Conservation (phyloP, 768 basidiomycete genomes). For the Lentinus brumalis region DNA sequence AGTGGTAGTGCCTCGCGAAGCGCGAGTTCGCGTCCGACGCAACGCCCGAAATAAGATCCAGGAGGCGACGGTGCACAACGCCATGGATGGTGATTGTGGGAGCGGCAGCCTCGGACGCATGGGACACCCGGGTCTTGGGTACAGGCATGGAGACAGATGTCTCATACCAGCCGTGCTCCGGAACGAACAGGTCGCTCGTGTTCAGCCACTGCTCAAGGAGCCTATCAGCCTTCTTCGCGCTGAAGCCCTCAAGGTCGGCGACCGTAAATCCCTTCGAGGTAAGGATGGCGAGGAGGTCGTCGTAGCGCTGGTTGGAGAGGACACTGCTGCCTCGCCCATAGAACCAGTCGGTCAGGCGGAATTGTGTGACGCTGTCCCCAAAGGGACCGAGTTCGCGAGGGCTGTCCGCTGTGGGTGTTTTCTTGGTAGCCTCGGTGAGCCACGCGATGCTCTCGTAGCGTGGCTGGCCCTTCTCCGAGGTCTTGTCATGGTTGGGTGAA, state of each 20-base stretch:
- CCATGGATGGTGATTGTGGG: conserved; percentile 32
- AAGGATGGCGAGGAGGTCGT: background rate
- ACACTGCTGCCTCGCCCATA: background rate
- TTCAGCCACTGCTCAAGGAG: background rate
- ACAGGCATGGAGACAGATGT: conserved; percentile 22
- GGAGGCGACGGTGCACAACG: conserved; percentile 29
- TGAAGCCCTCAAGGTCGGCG: background rate
- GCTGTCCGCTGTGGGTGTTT: background rate
- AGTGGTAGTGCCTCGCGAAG: background rate
- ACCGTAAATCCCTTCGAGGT: background rate
- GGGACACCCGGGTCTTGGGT: conserved; percentile 10
- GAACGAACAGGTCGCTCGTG: conserved; percentile 5
- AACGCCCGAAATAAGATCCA: background rate
- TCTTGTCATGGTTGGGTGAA: background rate
- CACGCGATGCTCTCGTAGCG: background rate
- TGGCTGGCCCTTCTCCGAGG: background rate
- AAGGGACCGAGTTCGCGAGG: background rate
- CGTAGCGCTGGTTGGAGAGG: no score
- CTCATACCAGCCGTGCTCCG: conserved; percentile 20
- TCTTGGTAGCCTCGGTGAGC: background rate
- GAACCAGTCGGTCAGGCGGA: background rate
- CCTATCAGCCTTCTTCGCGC: background rate
- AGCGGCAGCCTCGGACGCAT: conserved; percentile 27
- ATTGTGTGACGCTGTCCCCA: background rate
- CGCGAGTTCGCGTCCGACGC: background rate